Conservation (phyloP, 305 asterid genomes). For the Fraxinus paxiana region DNA sequence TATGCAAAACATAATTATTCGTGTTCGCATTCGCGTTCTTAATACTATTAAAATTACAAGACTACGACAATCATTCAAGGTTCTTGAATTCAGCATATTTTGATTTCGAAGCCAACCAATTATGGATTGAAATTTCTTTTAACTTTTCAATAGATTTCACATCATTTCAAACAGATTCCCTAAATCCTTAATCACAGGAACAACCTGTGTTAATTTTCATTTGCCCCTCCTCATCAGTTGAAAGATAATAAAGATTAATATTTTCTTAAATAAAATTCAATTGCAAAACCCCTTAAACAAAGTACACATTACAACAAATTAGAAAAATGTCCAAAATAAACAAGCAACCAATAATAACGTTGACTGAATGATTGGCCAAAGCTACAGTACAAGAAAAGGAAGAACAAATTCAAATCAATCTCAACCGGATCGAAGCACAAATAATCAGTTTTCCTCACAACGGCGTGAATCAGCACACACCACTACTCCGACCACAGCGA, state of each 20-base stretch:
- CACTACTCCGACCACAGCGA: conserved; percentile 48
- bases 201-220: not conserved
- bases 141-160: not conserved
- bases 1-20: too few species aligned
- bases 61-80: too few species aligned
- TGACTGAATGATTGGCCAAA: not conserved
- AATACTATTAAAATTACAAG: too few species aligned
- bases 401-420: not conserved
- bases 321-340: not conserved
- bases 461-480: conserved; percentile 62
- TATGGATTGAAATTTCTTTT: not conserved
- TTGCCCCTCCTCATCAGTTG: not conserved
- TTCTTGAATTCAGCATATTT: not conserved
- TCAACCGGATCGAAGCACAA: conserved; percentile 55
- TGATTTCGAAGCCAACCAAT: not conserved
- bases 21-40: too few species aligned
- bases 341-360: not conserved
- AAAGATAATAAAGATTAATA: not conserved
- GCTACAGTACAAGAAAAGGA: not conserved
- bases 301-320: not conserved
- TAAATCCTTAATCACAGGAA: not conserved
- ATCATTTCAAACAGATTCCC: not conserved
- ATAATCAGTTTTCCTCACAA: conserved; percentile 69
- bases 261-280: not conserved
- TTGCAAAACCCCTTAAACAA: not conserved